Conservation (phyloP, 768 basidiomycete species). For the Podaxis pistillaris region DNA sequence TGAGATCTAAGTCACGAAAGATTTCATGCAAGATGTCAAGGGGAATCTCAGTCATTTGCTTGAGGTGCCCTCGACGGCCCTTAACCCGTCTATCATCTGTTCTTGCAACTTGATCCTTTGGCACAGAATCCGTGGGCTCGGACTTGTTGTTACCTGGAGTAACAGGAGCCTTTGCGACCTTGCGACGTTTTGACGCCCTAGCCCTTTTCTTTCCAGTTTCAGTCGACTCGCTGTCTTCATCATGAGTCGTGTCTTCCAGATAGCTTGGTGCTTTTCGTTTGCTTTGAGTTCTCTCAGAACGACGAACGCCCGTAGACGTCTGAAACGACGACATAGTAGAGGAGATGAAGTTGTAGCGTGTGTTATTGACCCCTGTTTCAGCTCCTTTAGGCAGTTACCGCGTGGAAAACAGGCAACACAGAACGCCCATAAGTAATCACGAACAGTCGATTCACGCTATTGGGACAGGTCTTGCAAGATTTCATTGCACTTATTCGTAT, state of each 20-base stretch:
- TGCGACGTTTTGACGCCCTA: not conserved
- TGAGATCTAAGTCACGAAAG: slow-evolving; percentile 34
- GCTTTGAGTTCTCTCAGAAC: not conserved
- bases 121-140: not conserved
- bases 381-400: no score
- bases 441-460: no score
- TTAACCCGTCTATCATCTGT: slow-evolving; percentile 5
- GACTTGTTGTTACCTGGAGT: not conserved
- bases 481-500: no score
- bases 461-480: no score
- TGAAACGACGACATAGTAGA: no score
- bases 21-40: slow-evolving; percentile 36
- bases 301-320: not conserved
- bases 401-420: no score
- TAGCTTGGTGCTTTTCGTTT: not conserved
- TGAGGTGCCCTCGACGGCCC: slow-evolving; percentile 24
- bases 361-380: no score
- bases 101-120: not conserved
- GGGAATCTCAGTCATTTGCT: slow-evolving; percentile 30
- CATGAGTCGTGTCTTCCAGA: not conserved
- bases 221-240: not conserved
- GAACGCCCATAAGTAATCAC: no score
- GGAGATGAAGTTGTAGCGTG: no score
- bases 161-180: not conserved
- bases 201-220: not conserved